These are phyloP conservation scores for Heterobasidion parviporum DNA, from an alignment of 1,284 basidiomycete species.

Conservation along the genomic window DNA sequence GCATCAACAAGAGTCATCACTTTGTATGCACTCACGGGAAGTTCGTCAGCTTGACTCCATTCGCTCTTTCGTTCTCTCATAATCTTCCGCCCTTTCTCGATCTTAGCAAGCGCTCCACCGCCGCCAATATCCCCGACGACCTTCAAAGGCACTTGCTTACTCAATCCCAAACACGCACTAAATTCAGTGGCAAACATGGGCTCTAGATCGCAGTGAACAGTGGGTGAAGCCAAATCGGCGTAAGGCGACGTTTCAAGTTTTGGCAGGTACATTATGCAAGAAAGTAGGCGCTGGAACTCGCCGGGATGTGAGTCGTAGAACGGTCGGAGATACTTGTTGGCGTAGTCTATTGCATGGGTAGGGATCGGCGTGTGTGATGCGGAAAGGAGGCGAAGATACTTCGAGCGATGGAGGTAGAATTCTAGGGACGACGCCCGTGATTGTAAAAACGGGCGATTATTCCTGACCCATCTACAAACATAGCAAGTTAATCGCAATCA, in stretches of 20 bases:
- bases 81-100: slow-evolving; percentile 88
- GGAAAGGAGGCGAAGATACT: slow-evolving; percentile 71
- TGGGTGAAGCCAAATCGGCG: slow-evolving; percentile 59
- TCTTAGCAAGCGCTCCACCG: slow-evolving; percentile 79
- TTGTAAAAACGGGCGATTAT: slow-evolving; percentile 58
- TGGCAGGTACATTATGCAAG: slow-evolving; percentile 69
- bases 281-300: slow-evolving; percentile 74
- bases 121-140: slow-evolving; percentile 89
- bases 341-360: slow-evolving; percentile 66
- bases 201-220: slow-evolving; percentile 69
- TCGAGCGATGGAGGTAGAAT: slow-evolving; percentile 82
- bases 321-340: slow-evolving; percentile 53
- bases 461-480: slow-evolving; percentile 61
- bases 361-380: slow-evolving; percentile 45
- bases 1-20: neutral
- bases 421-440: slow-evolving; percentile 71
- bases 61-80: slow-evolving; percentile 90
- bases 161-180: slow-evolving; percentile 81
- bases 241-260: slow-evolving; percentile 66
- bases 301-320: slow-evolving; percentile 58
- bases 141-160: slow-evolving; percentile 78
- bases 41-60: slow-evolving; percentile 84
- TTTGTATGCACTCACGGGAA: slow-evolving; percentile 56
- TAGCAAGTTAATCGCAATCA: slow-evolving; percentile 3
- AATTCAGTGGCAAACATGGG: slow-evolving; percentile 85